Percentiles rank a stretch among this genome's conserved stretches.
phyloP scores from a whole-genome alignment of 208 protist species.

The Crithidia fasciculata region DNA sequence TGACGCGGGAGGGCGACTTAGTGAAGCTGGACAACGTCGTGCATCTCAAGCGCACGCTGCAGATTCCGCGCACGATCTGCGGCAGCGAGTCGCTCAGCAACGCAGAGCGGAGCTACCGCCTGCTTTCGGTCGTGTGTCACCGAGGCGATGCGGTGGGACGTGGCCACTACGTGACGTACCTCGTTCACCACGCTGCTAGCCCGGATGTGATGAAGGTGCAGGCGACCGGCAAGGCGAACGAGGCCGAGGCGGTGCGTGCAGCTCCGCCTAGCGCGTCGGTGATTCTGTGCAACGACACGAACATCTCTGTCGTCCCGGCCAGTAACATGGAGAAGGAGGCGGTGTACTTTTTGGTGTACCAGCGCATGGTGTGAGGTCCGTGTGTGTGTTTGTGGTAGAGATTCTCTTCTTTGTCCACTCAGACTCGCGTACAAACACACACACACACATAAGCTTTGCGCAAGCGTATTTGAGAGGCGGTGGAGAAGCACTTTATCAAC shows the following conservation, averaged over 20 bases:
- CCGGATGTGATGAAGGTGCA: slow-evolving; percentile 31
- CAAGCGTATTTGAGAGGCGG: too few species aligned
- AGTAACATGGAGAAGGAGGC: slow-evolving; percentile 52
- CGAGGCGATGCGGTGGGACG: slow-evolving; percentile 50
- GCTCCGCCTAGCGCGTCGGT: slow-evolving; percentile 27
- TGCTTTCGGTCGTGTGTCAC: slow-evolving; percentile 75
- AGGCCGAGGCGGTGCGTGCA: slow-evolving; percentile 6
- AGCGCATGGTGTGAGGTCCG: slow-evolving; percentile 33
- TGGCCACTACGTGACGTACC: slow-evolving; percentile 87
- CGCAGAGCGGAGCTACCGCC: slow-evolving; percentile 56
- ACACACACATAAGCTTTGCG: neutral
- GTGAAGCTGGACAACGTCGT: slow-evolving; percentile 88
- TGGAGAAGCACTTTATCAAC: too few species aligned
- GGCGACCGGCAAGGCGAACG: neutral
- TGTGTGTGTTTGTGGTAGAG: neutral
- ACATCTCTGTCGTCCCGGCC: slow-evolving; percentile 31
- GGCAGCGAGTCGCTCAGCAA: slow-evolving; percentile 42
- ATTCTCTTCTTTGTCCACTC: neutral
- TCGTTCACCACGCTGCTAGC: slow-evolving; percentile 51
- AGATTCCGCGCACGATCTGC: slow-evolving; percentile 72
- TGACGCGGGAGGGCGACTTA: slow-evolving; percentile 82
- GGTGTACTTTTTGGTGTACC: slow-evolving; percentile 85
- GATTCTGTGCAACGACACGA: slow-evolving; percentile 79
- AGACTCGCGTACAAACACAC: neutral
- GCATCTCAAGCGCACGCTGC: slow-evolving; percentile 47